Evolutionary conservation across 345 rosid genomes (phyloP).

Genomic region (Erysimum cheiranthoides): DNA sequence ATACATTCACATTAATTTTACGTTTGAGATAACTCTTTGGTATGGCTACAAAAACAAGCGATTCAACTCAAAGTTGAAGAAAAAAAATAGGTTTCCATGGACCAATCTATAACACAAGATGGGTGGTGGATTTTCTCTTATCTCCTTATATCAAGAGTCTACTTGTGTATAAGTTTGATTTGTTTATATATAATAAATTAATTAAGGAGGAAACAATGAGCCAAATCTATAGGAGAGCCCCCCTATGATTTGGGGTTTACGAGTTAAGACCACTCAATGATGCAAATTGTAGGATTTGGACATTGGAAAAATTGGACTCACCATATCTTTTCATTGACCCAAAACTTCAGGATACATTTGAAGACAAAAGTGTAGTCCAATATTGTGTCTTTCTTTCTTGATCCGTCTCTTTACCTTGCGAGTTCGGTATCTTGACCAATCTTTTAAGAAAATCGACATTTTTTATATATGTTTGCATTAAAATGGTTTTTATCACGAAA

Average conservation of each 20-base stretch:
- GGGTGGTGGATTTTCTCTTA: constrained; percentile 37
- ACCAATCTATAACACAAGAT: constrained; percentile 41
- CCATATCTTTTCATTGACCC: constrained; percentile 27
- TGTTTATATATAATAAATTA: constrained; percentile 28
- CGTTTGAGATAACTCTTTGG: constrained; percentile 26
- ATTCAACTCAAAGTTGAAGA: constrained; percentile 24
- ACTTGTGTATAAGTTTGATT: constrained; percentile 35
- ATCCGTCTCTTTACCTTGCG: constrained; percentile 39
- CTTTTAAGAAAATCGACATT: not conserved
- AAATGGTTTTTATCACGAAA: too few relatives aligned
- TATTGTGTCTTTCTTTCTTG: constrained; percentile 18
- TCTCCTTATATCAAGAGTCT: constrained; percentile 36
- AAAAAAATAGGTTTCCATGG: constrained; percentile 39
- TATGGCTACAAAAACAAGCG: constrained; percentile 30
- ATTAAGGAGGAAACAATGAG: constrained; percentile 30
- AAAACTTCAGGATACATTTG: constrained; percentile 24
- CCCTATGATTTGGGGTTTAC: constrained; percentile 35
- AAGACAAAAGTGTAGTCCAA: constrained; percentile 42
- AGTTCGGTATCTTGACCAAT: constrained; percentile 11
- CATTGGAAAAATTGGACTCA: constrained; percentile 19
- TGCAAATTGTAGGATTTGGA: constrained; percentile 34
- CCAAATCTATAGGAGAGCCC: constrained; percentile 41
- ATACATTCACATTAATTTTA: constrained; percentile 27
- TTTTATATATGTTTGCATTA: constrained; percentile 10
- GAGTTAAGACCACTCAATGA: constrained; percentile 46